Base-by-base conservation (phyloP, 176 grass and related monocot species). In the Poa annua region DNA sequence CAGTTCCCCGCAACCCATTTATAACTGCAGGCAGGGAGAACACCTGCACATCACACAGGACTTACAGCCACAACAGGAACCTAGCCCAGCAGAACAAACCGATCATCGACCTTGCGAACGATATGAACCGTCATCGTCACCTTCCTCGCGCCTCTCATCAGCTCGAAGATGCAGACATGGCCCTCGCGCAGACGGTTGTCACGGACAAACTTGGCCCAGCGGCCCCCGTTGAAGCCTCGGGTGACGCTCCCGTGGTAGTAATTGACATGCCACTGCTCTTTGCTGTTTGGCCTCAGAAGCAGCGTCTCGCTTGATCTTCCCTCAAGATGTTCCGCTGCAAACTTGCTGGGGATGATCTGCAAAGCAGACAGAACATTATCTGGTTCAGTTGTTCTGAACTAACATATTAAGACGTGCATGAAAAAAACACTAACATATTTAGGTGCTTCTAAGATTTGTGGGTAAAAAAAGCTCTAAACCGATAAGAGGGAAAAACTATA, bases 271-370 rank as follows among this genome's bases (percentile, higher is more conserved):
- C 83, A 90, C 34, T 61, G 76, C 26, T 82, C 82, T 25, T 66
- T 41, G 3, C 75, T 84, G 68, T 75, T 85, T 33, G 84, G 81
- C 7, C 67, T 75, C 6, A 56, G 33, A 5, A 94, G 53, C 68
- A 57, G 47, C 22, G 73, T 64, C 4, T 53, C 68, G 55, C 85
- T 71, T 7, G 67, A 77, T 69, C 74, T 69, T 25, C 51, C 50
- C 54, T 81, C 65, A 11, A 89, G 72, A 66, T 94, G 84, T 8
- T 87, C 35, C 4, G 52, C 70, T 42, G 80, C 80, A 78, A 94
- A 87, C 47, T 16, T 36, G 24, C 17, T 65, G 39, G 85, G 72
- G 48, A 91, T 26, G 69, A 41, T 16, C 89, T 94, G 73, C 83
- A 22, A 1, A 9, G 55, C 8, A 57, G 26, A 32, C 5, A 65